Base-by-base conservation (phyloP, 257 asterid species). In the Solanum dulcamara region DNA sequence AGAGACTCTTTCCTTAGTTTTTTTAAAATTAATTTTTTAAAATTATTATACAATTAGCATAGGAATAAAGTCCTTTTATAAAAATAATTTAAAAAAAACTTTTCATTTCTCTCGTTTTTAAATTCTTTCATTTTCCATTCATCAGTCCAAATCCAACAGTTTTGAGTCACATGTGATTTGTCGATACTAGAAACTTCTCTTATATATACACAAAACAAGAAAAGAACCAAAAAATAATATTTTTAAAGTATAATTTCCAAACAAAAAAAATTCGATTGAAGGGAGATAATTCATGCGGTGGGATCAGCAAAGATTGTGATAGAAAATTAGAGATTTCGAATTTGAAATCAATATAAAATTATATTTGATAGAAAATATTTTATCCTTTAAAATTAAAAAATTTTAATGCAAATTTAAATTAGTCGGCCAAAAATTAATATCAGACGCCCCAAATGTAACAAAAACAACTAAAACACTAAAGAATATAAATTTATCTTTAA, bases 291-390 rank as follows among this genome's bases (percentile, higher is more conserved):
- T 53, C 24, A 20, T 53, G 62, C 10, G 62, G 62, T 53, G 26
- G 7, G 11, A 53, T 26, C 1, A 53, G 10, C 5, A 6, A 18
- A 51, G 10, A 18, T 51, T 18, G 18, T 51, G 6, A 51, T 17
- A 6, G 18, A 42, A 18, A 18, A 51, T 0, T 2, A 17, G 10
- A 51, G n/a, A 51, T 53, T 53, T 20, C 1, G 8, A 1, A 51
- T 18, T 53, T 20, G 24, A 51, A 4, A 7, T 51, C 0, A 18
- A 4, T 20, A 20, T 53, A 3, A 53, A 53, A 10, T 53, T 20
- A 4, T n/a, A 22, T 22, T 57, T 4, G 0, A 26, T 57, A 55
- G 26, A 22, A 22, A 22, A 7, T 0, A 0, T 22, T 22, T 55
- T 22, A 9, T 57, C 5, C n/a, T 2, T 57, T 8, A 22, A 22